Evolutionary conservation across 2,329 filamentous ascomycete genomes (phyloP).

Genomic region (Aspergillus tubingensis): DNA sequence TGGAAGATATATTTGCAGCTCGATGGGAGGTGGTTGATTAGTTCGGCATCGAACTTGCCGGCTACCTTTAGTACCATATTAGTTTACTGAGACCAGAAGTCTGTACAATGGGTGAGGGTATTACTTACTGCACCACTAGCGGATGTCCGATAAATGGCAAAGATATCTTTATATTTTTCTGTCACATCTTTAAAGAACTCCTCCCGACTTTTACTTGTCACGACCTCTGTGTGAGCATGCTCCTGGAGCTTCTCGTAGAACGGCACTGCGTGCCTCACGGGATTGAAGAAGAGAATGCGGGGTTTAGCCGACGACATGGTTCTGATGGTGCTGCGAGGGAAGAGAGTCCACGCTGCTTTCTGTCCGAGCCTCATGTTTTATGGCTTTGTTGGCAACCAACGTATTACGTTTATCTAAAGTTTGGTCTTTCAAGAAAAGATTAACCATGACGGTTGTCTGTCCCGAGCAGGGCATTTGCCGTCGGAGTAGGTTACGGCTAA

Average conservation of each 20-base stretch:
- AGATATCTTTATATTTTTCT: neutral
- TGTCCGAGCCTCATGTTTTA: too few relatives aligned
- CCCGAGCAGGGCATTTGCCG: too few relatives aligned
- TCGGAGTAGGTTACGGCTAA: too few relatives aligned
- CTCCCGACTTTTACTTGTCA: neutral
- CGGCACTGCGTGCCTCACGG: slow-evolving; percentile 1
- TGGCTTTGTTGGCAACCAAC: too few relatives aligned
- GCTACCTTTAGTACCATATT: neutral
- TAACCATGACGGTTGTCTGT: too few relatives aligned
- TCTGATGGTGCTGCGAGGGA: too few relatives aligned
- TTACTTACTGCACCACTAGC: slow-evolving; percentile 1
- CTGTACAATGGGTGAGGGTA: neutral
- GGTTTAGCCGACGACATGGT: neutral
- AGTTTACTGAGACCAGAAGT: neutral
- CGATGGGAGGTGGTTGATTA: neutral
- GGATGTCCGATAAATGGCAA: slow-evolving; percentile 5
- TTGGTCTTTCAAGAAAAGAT: too few relatives aligned
- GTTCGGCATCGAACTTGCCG: slow-evolving; percentile 3
- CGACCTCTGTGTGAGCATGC: neutral
- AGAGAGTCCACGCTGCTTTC: too few relatives aligned
- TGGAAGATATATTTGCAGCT: slow-evolving; percentile 12
- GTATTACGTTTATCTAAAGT: too few relatives aligned
- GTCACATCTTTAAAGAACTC: slow-evolving; percentile 1
- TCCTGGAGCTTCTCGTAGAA: neutral
- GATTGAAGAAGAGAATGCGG: slow-evolving; percentile 8